Evolutionary conservation across 1,284 basidiomycete genomes (phyloP).

Genomic region (Ustilago xerochloae): DNA sequence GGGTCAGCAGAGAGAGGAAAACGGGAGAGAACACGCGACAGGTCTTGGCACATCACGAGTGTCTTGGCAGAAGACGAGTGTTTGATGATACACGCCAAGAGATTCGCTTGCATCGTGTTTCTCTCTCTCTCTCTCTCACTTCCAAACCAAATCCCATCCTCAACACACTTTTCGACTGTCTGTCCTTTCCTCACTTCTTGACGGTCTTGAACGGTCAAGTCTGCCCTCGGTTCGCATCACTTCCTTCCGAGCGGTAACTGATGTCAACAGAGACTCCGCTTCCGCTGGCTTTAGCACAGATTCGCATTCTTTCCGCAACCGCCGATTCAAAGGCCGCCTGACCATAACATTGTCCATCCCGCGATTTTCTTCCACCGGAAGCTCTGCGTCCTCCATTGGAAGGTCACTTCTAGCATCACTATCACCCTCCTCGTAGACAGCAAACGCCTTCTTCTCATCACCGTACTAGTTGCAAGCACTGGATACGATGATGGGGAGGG

Average conservation of each 20-base stretch:
- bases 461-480: no score
- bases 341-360: background rate
- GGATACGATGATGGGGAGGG: no score
- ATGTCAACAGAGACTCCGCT: conserved; percentile 5
- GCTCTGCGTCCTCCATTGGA: background rate
- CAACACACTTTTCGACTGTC: background rate
- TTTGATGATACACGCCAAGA: conserved; percentile 4
- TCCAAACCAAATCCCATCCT: background rate
- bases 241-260: conserved; percentile 19
- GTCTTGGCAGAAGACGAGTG: background rate
- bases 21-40: background rate
- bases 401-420: no score
- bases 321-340: conserved; percentile 19
- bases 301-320: conserved; percentile 8
- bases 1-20: background rate
- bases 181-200: background rate
- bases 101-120: conserved; percentile 8
- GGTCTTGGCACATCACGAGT: background rate
- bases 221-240: conserved; percentile 21
- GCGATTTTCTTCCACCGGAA: background rate
- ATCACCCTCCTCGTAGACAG: no score
- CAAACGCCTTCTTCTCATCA: no score
- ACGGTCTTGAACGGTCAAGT: background rate
- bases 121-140: no score
- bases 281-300: conserved; percentile 8